Percentiles rank a stretch among this genome's conserved stretches.
Conservation (phyloP, 163 green algal genomes). For the Smithsoniella earleae region DNA sequence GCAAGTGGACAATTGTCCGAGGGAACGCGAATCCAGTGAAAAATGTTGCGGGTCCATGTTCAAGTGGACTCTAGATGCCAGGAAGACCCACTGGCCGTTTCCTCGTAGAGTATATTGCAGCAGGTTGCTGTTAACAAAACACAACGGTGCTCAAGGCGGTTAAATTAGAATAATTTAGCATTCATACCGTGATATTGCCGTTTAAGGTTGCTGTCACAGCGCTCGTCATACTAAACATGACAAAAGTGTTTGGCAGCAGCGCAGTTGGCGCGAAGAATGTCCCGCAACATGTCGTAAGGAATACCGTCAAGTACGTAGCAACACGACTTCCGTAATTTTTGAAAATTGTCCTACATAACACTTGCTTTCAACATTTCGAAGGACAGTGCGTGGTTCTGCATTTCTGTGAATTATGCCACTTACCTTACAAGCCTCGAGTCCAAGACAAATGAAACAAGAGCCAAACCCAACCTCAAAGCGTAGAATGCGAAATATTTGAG, state of each 20-base stretch:
- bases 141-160: too few relatives aligned
- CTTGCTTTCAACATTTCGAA: not conserved
- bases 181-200: slow-evolving; percentile 32
- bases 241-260: slow-evolving; percentile 68
- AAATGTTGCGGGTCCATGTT: too few relatives aligned
- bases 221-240: slow-evolving; percentile 60
- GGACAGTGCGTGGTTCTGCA: not conserved
- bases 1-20: too few relatives aligned
- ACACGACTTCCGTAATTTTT: slow-evolving; percentile 16
- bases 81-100: too few relatives aligned
- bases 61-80: too few relatives aligned
- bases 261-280: slow-evolving; percentile 57
- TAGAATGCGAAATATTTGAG: slow-evolving; percentile 57
- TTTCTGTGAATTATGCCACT: not conserved
- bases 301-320: slow-evolving; percentile 30
- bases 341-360: slow-evolving; percentile 37
- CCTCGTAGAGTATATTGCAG: too few relatives aligned
- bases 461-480: slow-evolving; percentile 44
- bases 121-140: too few relatives aligned
- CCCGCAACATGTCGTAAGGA: slow-evolving; percentile 55
- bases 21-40: too few relatives aligned
- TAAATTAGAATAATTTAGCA: too few relatives aligned
- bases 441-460: slow-evolving; percentile 41
- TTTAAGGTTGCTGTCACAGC: slow-evolving; percentile 48
- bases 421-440: slow-evolving; percentile 53